Percentiles rank a stretch among this genome's conserved stretches.
Evolutionary conservation across 169 alveolate genomes (phyloP).

Genomic region (Cryptosporidium xiaoi): DNA sequence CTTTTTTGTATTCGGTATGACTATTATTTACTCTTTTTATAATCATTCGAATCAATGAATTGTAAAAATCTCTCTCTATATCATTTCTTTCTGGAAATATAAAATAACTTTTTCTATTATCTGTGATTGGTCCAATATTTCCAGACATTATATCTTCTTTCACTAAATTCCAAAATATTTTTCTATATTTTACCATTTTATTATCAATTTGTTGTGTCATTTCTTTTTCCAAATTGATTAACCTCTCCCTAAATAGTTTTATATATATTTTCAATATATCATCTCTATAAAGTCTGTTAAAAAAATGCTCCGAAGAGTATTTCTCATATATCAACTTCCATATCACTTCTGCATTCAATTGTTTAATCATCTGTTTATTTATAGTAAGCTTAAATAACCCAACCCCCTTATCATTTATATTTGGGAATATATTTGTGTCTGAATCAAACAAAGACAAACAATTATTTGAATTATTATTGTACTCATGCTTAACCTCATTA

Average conservation of each 20-base stretch:
- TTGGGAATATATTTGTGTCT: constrained; percentile 19
- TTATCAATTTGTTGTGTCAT: background rate
- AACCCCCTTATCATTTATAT: background rate
- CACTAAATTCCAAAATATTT: constrained; percentile 43
- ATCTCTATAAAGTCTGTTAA: constrained; percentile 4
- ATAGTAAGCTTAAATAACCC: background rate
- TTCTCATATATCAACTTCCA: constrained; percentile 42
- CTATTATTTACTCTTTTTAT: background rate
- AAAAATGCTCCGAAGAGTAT: constrained; percentile 1
- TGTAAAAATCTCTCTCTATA: background rate
- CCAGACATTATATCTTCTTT: constrained; percentile 38
- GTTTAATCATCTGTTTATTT: background rate
- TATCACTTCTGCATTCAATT: constrained; percentile 1
- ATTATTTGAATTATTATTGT: background rate
- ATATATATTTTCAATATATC: constrained; percentile 49
- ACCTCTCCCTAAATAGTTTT: background rate
- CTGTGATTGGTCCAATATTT: constrained; percentile 38
- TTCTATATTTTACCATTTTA: constrained; percentile 14
- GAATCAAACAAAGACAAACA: constrained; percentile 7
- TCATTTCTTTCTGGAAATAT: constrained; percentile 9
- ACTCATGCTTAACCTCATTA: background rate
- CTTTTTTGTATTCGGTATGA: background rate
- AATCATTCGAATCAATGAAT: background rate
- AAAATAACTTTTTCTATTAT: constrained; percentile 40
- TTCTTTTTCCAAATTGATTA: background rate